Conservation (phyloP, 768 basidiomycete genomes). For the Clavaria fumosa region DNA sequence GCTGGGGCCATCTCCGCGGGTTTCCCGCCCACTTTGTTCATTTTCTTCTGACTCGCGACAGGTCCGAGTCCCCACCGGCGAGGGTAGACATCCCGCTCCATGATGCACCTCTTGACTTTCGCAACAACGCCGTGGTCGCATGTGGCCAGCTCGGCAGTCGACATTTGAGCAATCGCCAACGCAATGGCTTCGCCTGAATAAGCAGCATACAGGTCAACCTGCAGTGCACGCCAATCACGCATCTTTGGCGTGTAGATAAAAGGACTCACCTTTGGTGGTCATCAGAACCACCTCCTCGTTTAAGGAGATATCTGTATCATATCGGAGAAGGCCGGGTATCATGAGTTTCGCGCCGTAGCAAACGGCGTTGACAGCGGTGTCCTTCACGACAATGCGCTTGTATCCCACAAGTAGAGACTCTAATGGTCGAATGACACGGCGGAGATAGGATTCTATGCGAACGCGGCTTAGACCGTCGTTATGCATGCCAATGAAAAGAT, state of each 20-base stretch:
- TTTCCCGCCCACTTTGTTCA: conserved; percentile 96
- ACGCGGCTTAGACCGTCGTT: conserved; percentile 4
- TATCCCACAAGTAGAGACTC: conserved; percentile 91
- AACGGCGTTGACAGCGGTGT: conserved; percentile 96
- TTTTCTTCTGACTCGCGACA: conserved; percentile 88
- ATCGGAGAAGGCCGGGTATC: conserved; percentile 96
- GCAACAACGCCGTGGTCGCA: conserved; percentile 99
- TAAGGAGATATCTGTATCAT: conserved; percentile 86
- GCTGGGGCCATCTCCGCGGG: conserved; percentile 84
- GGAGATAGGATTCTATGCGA: conserved; percentile 84
- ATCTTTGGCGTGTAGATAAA: no score
- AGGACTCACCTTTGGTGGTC: conserved; percentile 78
- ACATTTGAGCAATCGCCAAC: conserved; percentile 92
- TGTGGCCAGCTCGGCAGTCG: conserved; percentile 92
- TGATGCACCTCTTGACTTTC: conserved; percentile 97
- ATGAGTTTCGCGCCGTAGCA: conserved; percentile 99
- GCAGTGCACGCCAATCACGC: neutral
- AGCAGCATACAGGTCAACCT: conserved; percentile 5
- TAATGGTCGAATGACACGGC: conserved; percentile 85
- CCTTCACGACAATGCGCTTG: conserved; percentile 98
- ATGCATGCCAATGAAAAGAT: neutral
- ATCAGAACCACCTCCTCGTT: conserved; percentile 96
- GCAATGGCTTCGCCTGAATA: conserved; percentile 77
- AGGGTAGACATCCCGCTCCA: conserved; percentile 98
- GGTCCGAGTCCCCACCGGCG: conserved; percentile 98